Evolutionary conservation across 2,329 filamentous ascomycete genomes (phyloP), one percentile per base, ranked within the genome.

Genomic region (Epichloe aotearoae): DNA sequence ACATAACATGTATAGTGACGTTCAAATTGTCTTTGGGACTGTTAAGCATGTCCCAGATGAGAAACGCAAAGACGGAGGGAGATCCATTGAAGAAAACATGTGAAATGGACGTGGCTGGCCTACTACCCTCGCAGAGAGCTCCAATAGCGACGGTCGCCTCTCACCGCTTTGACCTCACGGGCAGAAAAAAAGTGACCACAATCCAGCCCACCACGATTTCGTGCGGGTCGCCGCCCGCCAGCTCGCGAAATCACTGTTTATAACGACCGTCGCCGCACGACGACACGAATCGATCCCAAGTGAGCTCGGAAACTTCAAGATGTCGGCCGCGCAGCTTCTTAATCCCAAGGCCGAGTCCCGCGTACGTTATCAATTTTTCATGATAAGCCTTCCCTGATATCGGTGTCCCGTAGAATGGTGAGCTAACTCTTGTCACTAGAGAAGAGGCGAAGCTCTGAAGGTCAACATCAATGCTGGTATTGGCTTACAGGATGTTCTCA

Each of bases 311-410:
- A 54, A 39, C 55, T 50, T 53, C 60, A 67, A 55, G 49, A 97
- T 97, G 93, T 97, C 90, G 73, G 93, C 93, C 61, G 90, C 93
- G 65, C 91, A 97, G 75, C 83, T 98, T 64, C 84, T 98, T 59
- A 98, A 98, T 72, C 93, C 93, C 55, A 98, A 98, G 77, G 93
- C 93, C 64, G 93, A 98, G 76, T 96, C 90, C 62, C 84, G 93
- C 73, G 89, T 94, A 77, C 63, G 86, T 74, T 55, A 57, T 53
- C 56, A 46, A 3, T 14, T 10, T 44, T 20, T 15, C 30, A 5
- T 23, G 20, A 37, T n/a, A 33, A 8, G 30, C n/a, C 26, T 14
- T 20, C 5, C 15, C 6, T 19, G 15, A 30, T 23, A 15, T 44
- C 20, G 26, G 14, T 39, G 33, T 47, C 38, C 49, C 54, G 50